Percentiles rank a stretch among this genome's conserved stretches.
phyloP scores from a whole-genome alignment of 1,284 basidiomycete genomes.

The Ceratobasidium sp. region DNA sequence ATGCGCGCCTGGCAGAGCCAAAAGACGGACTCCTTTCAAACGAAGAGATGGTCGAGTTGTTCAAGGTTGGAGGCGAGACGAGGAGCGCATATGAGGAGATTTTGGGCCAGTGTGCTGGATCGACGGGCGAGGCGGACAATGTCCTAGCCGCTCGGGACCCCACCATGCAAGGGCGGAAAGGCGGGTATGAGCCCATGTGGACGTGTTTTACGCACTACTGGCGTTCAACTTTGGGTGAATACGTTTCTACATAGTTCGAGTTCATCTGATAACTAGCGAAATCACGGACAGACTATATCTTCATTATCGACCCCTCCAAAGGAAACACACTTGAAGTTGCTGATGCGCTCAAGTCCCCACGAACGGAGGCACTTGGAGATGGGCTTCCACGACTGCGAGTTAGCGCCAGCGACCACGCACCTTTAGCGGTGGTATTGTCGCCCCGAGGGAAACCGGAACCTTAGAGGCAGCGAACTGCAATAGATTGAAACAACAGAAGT shows the following conservation, averaged over 20 bases:
- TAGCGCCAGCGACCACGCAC: conserved; percentile 90
- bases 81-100: conserved; percentile 73
- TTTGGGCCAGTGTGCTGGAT: conserved; percentile 54
- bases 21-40: conserved; percentile 80
- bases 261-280: conserved; percentile 31
- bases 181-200: conserved; percentile 79
- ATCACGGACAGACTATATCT: conserved; percentile 81
- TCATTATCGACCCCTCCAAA: conserved; percentile 60
- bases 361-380: conserved; percentile 70
- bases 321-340: conserved; percentile 58
- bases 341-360: conserved; percentile 75
- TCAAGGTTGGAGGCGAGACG: conserved; percentile 59
- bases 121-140: conserved; percentile 50
- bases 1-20: conserved; percentile 72
- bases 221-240: conserved; percentile 80
- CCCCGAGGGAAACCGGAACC: not conserved
- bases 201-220: conserved; percentile 86
- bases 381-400: conserved; percentile 86
- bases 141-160: conserved; percentile 58
- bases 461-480: not conserved
- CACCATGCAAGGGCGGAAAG: conserved; percentile 64
- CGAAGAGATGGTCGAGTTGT: conserved; percentile 71
- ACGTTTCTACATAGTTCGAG: conserved; percentile 17
- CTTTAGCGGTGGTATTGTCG: conserved; percentile 60
- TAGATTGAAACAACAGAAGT: not conserved